Evolutionary conservation across 1,284 basidiomycete species (phyloP), one percentile per base, ranked within the genome.

Genomic region (Golubevia pallescens): DNA sequence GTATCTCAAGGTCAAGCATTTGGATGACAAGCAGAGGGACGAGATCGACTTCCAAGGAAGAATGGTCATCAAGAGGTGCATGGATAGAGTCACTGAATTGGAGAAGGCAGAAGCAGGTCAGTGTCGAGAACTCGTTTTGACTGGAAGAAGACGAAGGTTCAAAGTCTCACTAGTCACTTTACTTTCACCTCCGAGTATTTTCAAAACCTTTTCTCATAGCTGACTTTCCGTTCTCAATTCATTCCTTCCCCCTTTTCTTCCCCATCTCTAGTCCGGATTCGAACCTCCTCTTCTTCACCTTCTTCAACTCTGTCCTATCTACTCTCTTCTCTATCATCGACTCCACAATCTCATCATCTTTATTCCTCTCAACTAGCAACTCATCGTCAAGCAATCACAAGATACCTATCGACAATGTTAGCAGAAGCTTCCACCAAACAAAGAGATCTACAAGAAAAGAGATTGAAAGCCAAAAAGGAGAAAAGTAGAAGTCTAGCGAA

Each of bases 11-110:
- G 42, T 48, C 13, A 48, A 48, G 0, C 59, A 66, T 13, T 58
- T 84, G 32, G 74, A 57, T 23, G 81, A 84, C 14, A 67, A 66
- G 16, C 75, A 84, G 61, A 58, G 81, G 23, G 81, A 83, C 60
- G 78, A 84, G 66, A 77, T 84, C 63, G 80, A 84, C 56, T 78
- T 81, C 23, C 80, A 82, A 66, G 76, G 80, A 23, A 79, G 75
- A 34, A 67, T 81, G 4, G 69, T 78, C 1, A 66, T 84, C 54
- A 82, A 80, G 65, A 66, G 69, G 42, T 77, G 74, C 21, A 62
- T 84, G 1, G 75, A 79, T 8, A 71, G 80, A 20, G 75, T 84
- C 53, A 68, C 72, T 59, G 80, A 80, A 66, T 73, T 84, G 6
- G 81, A 84, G 48, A 60, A 62, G 19, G 80, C 72, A 1, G 81